Evolutionary conservation across 2,329 filamentous ascomycete species (phyloP).

Genomic region (Cryphonectria naterciae): DNA sequence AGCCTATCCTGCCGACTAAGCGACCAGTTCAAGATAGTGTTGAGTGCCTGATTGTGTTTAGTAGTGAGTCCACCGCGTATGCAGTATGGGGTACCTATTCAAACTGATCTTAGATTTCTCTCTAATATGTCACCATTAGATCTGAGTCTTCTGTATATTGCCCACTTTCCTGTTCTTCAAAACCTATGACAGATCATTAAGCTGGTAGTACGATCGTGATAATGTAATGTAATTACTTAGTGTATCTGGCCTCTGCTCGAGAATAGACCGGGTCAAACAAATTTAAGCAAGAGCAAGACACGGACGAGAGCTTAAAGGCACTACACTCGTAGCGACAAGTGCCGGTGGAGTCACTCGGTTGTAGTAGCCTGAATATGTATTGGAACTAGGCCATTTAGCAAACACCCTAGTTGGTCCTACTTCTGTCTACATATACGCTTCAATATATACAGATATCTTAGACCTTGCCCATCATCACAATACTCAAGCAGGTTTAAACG

Average conservation of each 20-base stretch:
- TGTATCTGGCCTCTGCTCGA: neutral
- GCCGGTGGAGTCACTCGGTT: neutral
- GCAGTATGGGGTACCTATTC: neutral
- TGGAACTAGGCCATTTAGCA: conserved; percentile 17
- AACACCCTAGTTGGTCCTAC: conserved; percentile 10
- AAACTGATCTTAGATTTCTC: neutral
- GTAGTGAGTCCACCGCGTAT: neutral
- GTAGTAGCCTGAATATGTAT: conserved; percentile 13
- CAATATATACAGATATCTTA: neutral
- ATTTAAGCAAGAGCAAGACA: conserved; percentile 20
- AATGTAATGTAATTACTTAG: neutral
- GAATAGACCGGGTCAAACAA: neutral
- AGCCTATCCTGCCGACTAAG: neutral
- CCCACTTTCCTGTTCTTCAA: neutral
- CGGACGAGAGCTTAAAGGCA: conserved; percentile 13
- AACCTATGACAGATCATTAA: too few species aligned
- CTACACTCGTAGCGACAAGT: conserved; percentile 20
- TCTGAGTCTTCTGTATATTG: neutral
- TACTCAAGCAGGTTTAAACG: neutral
- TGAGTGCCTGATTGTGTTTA: neutral
- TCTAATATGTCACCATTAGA: neutral
- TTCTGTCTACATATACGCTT: too few species aligned
- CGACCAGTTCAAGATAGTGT: neutral
- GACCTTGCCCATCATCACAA: conserved; percentile 23
- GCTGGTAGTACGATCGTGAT: neutral